Evolutionary conservation across 352 stramenopile genomes (phyloP), one percentile per base, ranked within the genome.

Genomic region (Pythium biforme): DNA sequence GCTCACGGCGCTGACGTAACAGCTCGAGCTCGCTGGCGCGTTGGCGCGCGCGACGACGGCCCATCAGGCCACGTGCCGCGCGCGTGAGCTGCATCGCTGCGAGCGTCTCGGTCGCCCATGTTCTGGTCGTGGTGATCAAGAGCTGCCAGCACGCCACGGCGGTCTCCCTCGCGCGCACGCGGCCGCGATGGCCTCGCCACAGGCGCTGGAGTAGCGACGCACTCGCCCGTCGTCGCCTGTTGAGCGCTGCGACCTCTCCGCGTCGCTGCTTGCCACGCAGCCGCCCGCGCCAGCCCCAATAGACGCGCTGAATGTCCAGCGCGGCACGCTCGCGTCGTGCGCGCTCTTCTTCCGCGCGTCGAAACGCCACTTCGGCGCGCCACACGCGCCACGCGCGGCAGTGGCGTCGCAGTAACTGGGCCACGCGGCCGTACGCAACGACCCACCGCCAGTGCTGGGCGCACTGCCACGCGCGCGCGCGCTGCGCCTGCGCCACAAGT

Each of bases 31-130:
- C 61, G 10, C 62, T 31, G 8, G 49, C 59, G 17, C 70, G 65
- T 0, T 59, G 49, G 10, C 62, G 64, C 23, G 62, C 55, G 7
- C 57, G 39, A 15, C 63, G 56, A 14, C 82, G 82, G 2, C 77
- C 79, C 12, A 83, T 33, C 37, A 77, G 77, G 0, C 84, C 84
- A 6, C 76, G 58, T 11, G 55, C 54, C 23, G 77, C 27, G 20
- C 81, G 69, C 29, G 81, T 61, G 47, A 90, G 59, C 15, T 79
- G 71, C 40, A 87, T 23, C 7, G 49, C 64, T 8, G 72, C 65
- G 2, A 69, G 25, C 9, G 7, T 15, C 40, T 49, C 6, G 12
- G 23, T 25, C 31, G 54, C 59, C 17, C 8, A 3, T 23, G 9
- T 1, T 0, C 14, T 6, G 4, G 22, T 20, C 23, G 26, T 48